Evolutionary conservation across 306 rosid genomes (phyloP), one percentile per base, ranked within the genome.

Genomic region (Senna tora): DNA sequence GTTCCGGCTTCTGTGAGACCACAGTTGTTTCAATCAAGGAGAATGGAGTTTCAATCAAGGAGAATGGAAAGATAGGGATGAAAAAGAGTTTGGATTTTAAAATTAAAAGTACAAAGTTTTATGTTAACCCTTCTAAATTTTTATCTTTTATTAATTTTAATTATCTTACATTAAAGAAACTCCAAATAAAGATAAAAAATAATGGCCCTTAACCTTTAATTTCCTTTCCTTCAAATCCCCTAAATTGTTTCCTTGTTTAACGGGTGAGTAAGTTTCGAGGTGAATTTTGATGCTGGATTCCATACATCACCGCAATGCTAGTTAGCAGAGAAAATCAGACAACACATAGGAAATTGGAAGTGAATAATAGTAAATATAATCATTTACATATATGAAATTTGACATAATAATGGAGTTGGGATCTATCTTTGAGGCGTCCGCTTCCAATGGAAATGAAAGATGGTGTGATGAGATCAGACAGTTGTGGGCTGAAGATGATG

Each of bases 401-500:
- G n/a, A n/a, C n/a, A n/a, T n/a, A 61, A 52, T 38, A 14, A 19
- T 3, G 30, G 30, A 21, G 25, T 55, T 9, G 57, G 52, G 81
- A 69, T 69, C 70, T 69, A 69, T 69, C 70, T 69, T 49, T 17
- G 9, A 58, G 20, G 15, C 84, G 67, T n/a, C 43, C 22, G n/a
- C 11, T 56, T 56, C n/a, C 49, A 36, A 14, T 43, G 52, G 5
- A n/a, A n/a, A n/a, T n/a, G n/a, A n/a, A 9, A 43, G 38, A 15
- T 51, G 34, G 34, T 51, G 41, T 41, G 19, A 74, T 51, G 41
- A 32, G 19, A 74, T 87, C 84, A 92, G 70, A 86, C 93, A 52
- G 81, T 87, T 39, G 87, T 80, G 45, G 92, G 86, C 32, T 75
- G 90, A 78, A 69, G 39, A 84, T 72, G 86, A 36, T 71, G 83